Conservation (phyloP, 176 grass and related monocot species). For the Hyparrhenia diplandra region DNA sequence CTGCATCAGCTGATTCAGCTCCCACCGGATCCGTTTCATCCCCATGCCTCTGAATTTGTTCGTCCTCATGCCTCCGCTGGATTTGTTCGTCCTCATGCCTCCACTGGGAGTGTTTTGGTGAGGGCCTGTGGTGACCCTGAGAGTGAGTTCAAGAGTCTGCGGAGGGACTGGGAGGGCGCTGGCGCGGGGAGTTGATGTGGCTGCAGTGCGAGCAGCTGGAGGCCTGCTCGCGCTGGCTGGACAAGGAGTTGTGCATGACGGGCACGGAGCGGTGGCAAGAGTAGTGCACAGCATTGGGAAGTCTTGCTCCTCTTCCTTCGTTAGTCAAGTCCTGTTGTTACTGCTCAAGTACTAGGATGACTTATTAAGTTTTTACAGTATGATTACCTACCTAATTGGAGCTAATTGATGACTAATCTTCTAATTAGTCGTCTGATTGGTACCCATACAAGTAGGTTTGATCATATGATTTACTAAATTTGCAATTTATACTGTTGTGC, state of each 20-base stretch:
- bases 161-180: constrained; percentile 32
- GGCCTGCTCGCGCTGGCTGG: constrained; percentile 12
- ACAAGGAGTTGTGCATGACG: constrained; percentile 42
- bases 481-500: background rate
- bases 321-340: background rate
- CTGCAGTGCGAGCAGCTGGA: constrained; percentile 43
- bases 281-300: constrained; percentile 33
- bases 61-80: background rate
- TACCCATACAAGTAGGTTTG: background rate
- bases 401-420: background rate
- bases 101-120: background rate
- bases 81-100: background rate
- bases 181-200: constrained; percentile 39
- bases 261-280: constrained; percentile 47
- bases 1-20: too few relatives aligned
- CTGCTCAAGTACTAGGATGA: background rate
- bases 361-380: background rate
- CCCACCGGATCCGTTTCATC: background rate
- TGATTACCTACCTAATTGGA: background rate
- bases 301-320: constrained; percentile 14
- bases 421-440: background rate
- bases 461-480: background rate
- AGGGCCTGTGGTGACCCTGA: background rate
- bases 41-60: background rate
- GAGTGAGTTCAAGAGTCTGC: constrained; percentile 34